Evolutionary conservation across 169 alveolate species (phyloP), one percentile per base, ranked within the genome.

Genomic region (Pseudocohnilembus persalinus): DNA sequence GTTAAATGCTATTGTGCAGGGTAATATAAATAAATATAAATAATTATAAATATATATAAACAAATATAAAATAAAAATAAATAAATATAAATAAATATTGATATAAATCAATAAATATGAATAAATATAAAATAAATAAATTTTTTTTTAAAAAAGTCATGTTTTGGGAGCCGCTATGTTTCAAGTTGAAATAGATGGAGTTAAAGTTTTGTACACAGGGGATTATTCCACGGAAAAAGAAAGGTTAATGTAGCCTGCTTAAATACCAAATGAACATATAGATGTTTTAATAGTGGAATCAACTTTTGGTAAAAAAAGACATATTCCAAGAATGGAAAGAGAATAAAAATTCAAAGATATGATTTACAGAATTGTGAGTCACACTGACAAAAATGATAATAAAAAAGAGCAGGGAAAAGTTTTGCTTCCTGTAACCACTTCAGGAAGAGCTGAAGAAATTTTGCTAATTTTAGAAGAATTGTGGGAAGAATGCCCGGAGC

Each of bases 151-250:
- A n/a, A n/a, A n/a, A n/a, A n/a, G 99, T 0, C 99, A 99, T 93
- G 99, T 99, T 33, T 92, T 99, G 28, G 99, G 99, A 1, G 99
- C 99, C 0, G 98, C 99, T 77, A 98, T 99, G 99, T 99, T 99
- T 92, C 84, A 98, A 81, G 98, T 99, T 33, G 99, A 98, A 90
- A 97, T 98, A 76, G 99, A 96, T 74, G 99, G 99, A 25, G 98
- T 98, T 31, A 94, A 98, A 88, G 97, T 99, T 32, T 96, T 99
- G 49, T 99, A 99, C 93, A 99, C 99, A 25, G 99, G 99, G 4
- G 99, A 99, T 90, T 99, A 97, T 91, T 95, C 99, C 64, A 93
- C 99, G 65, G 99, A 98, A 90, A 94, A 95, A 82, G 99, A 99
- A 87, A 89, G 96, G 33, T 85, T 75, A 4, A 73, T 63, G 72